Evolutionary conservation across 2,329 filamentous ascomycete species (phyloP), one percentile per base, ranked within the genome.

Genomic region (Fusarium scirpi): DNA sequence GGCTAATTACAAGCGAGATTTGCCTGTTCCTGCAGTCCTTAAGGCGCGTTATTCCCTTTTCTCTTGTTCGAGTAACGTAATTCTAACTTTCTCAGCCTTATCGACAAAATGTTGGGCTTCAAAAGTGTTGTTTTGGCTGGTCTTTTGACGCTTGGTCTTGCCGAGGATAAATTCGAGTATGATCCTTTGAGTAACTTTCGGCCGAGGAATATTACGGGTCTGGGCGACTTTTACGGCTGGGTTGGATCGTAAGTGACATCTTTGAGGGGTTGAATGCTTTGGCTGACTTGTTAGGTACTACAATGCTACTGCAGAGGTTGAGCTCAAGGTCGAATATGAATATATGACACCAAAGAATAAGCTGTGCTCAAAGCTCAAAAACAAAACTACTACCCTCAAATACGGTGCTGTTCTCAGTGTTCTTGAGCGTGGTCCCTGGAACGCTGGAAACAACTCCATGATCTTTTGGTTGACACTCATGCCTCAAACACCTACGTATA

Each of bases 381-480:
- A 64, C 49, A 48, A 32, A 7, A 64, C 49, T 1, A 22, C 20
- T 2, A 29, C 1, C 0, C 4, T 15, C 5, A 64, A 64, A 20
- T 64, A 64, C 12, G 61, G 64, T 4, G 59, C 61, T 1, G 13
- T 49, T 5, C 24, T 64, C 1, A 64, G 59, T 6, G 27, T 64
- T 2, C 49, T 64, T 4, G 61, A 64, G 4, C 32, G 27, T 3
- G 59, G 61, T 2, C 11, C 27, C 3, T 64, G 61, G 59, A 64
- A 64, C 6, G 15, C 9, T 29, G 61, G 61, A 3, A 40, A 8
- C 1, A 64, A 64, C 25, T n/a, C 61, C 6, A 11, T 58, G 2
- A 38, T 57, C 3, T 64, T 64, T 7, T 64, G 61, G 61, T 10
- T 64, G 9, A 64, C 61, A 2, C 49, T 64, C 0, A 44, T 45